These are phyloP conservation scores for Seiridium cupressi DNA, from an alignment of 2,329 filamentous ascomycete genomes.

Conservation along the genomic window DNA sequence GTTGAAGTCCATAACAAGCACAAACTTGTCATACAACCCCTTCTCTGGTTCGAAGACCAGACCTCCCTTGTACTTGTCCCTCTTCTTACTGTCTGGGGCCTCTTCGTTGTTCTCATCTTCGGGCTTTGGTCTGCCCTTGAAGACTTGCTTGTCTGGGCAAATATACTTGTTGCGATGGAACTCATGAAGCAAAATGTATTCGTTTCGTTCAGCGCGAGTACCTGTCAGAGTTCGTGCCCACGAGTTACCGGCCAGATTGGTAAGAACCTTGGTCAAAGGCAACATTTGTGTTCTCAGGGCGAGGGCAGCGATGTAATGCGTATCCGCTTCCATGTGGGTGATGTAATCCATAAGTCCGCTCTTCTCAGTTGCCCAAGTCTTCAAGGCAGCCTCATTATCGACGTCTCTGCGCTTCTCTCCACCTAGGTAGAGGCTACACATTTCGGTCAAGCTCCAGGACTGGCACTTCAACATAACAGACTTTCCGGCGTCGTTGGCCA, in stretches of 20 bases:
- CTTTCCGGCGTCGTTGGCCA: constrained; percentile 95
- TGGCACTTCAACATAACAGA: constrained; percentile 97
- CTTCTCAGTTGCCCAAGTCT: constrained; percentile 80
- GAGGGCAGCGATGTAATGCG: constrained; percentile 90
- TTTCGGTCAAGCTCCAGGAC: constrained; percentile 96
- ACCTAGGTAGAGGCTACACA: constrained; percentile 87
- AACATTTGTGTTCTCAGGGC: constrained; percentile 88
- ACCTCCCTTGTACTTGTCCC: constrained; percentile 98
- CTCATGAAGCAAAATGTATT: constrained; percentile 97
- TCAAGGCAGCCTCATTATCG: constrained; percentile 83
- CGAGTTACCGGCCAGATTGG: constrained; percentile 94
- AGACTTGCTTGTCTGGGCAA: constrained; percentile 89
- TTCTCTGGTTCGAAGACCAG: constrained; percentile 98
- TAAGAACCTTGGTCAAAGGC: constrained; percentile 89
- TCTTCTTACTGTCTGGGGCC: constrained; percentile 80
- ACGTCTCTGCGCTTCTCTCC: constrained; percentile 73
- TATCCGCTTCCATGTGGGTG: constrained; percentile 91
- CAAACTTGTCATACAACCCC: constrained; percentile 95
- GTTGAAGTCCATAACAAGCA: constrained; percentile 99
- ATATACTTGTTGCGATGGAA: constrained; percentile 98
- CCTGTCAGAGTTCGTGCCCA: constrained; percentile 96
- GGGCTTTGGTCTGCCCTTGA: constrained; percentile 69
- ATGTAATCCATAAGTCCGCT: constrained; percentile 91
- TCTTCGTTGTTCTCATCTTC: constrained; percentile 72
- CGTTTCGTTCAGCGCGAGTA: constrained; percentile 94